A percentile compares a stretch with the other conserved stretches of the same genome.
These are phyloP conservation scores for Cryphonectria carpinicola DNA, from an alignment of 2,329 filamentous ascomycete genomes.

Conservation along the genomic window DNA sequence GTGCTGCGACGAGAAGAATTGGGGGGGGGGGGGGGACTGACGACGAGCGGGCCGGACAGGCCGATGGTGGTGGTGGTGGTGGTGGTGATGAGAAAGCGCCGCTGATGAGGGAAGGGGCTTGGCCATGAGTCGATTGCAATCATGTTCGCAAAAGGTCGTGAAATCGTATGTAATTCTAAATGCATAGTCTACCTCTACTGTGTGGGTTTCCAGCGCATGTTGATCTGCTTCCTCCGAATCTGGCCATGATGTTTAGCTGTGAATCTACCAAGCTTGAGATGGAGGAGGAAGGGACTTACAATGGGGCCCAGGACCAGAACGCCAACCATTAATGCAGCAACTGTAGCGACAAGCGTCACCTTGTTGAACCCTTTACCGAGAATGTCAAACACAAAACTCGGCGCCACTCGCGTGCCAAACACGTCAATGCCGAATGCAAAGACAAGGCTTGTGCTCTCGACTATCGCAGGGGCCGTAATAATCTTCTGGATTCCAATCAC, in stretches of 20 bases:
- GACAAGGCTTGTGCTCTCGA: conserved; percentile 91
- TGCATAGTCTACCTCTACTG: conserved; percentile 32
- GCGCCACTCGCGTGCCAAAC: conserved; percentile 84
- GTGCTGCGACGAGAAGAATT: background rate
- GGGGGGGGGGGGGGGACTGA: background rate
- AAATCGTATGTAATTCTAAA: background rate
- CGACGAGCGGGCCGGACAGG: background rate
- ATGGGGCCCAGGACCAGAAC: conserved; percentile 81
- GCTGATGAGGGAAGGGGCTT: background rate
- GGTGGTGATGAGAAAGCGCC: background rate
- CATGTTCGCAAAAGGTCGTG: conserved; percentile 5
- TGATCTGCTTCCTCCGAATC: conserved; percentile 70
- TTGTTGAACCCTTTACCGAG: conserved; percentile 94
- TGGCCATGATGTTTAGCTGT: conserved; percentile 42
- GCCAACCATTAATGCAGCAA: conserved; percentile 76
- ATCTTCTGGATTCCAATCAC: conserved; percentile 76
- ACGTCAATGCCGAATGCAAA: conserved; percentile 88
- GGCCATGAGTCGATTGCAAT: background rate
- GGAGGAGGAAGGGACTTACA: conserved; percentile 60
- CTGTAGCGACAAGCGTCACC: conserved; percentile 79
- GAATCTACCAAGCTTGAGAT: conserved; percentile 7
- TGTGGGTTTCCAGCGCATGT: conserved; percentile 61
- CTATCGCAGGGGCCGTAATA: conserved; percentile 73
- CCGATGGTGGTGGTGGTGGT: background rate
- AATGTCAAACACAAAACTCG: conserved; percentile 89